These are phyloP conservation scores for Fusarium miscanthi DNA, from an alignment of 2,329 filamentous ascomycete species.

Conservation along the genomic window DNA sequence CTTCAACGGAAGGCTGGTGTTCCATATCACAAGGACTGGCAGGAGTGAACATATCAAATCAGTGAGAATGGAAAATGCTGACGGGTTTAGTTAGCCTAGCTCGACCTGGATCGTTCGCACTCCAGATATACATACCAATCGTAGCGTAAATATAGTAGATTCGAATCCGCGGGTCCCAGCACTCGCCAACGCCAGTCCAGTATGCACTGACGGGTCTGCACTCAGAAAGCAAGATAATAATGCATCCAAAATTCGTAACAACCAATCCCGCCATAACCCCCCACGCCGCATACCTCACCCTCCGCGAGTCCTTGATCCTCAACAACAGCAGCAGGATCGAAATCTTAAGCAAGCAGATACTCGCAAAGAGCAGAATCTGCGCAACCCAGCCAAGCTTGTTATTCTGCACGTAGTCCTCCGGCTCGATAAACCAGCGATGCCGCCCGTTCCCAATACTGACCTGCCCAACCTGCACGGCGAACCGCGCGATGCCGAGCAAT, in stretches of 20 bases:
- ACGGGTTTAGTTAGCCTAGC: background rate
- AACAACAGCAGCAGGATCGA: constrained; percentile 56
- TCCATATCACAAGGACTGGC: constrained; percentile 50
- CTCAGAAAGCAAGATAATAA: constrained; percentile 50
- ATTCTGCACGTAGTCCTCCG: constrained; percentile 48
- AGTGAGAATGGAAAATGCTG: constrained; percentile 32
- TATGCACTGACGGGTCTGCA: constrained; percentile 48
- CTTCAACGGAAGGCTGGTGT: constrained; percentile 45
- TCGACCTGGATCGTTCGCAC: rapidly evolving
- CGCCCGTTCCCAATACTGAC: constrained; percentile 52
- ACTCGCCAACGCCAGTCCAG: constrained; percentile 46
- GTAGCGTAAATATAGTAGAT: constrained; percentile 51
- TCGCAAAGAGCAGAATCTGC: constrained; percentile 55
- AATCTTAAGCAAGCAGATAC: constrained; percentile 54
- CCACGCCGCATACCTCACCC: constrained; percentile 48
- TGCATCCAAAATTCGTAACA: constrained; percentile 47
- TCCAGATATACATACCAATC: constrained; percentile 30
- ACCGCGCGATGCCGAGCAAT: constrained; percentile 47
- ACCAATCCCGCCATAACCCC: constrained; percentile 47
- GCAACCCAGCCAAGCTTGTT: constrained; percentile 54
- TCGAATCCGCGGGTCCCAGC: constrained; percentile 48
- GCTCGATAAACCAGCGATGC: constrained; percentile 51
- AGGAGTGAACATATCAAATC: constrained; percentile 41
- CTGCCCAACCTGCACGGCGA: constrained; percentile 49
- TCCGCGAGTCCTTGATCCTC: constrained; percentile 53